Evolutionary conservation across 2,329 filamentous ascomycete species (phyloP), one percentile per base, ranked within the genome.

Genomic region (Cordyceps militaris): DNA sequence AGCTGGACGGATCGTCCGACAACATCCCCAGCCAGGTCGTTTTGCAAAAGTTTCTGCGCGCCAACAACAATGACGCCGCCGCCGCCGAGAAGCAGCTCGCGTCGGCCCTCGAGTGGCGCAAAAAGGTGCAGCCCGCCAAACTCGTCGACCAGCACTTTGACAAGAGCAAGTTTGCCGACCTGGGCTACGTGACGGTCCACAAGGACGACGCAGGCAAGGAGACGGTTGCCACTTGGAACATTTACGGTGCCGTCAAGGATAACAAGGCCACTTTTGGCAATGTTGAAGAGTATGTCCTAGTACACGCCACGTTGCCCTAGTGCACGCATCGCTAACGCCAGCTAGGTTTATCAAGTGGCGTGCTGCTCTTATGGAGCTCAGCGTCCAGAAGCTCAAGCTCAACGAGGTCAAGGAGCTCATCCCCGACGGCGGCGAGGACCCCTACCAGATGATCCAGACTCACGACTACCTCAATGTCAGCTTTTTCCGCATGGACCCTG

Each of bases 391-490:
- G 61, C 84, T 97, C 56, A 79, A 85, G 62, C 80, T 97, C 61
- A 69, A 79, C 21, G 78, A 82, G 26, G 89, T 89, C 53, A 91
- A 84, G 9, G 75, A 79, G 63, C 81, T 83, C 43, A 90, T 92
- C 66, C 85, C 87, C 2, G 86, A 90, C 58, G 86, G 84, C 55
- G 86, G 84, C 61, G 76, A 82, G 63, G 93, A 97, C 68, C 89
- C 88, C 1, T 95, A 96, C 75, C 89, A 93, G 73, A 91, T 95
- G 77, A 82, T 89, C 66, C 92, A 97, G 73, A 85, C 97, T 28
- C 93, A 97, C 74, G 93, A 97, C 77, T 97, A 97, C 78, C 83
- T 89, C 65, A 86, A 85, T 61, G 86, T 96, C 69, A 90, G 86
- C 67, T 96, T 97, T 79, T 79, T 97, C 64, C 86, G 90, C 60